These are phyloP conservation scores for Termitomyces sp. DNA, from an alignment of 768 basidiomycete genomes.

Conservation along the genomic window DNA sequence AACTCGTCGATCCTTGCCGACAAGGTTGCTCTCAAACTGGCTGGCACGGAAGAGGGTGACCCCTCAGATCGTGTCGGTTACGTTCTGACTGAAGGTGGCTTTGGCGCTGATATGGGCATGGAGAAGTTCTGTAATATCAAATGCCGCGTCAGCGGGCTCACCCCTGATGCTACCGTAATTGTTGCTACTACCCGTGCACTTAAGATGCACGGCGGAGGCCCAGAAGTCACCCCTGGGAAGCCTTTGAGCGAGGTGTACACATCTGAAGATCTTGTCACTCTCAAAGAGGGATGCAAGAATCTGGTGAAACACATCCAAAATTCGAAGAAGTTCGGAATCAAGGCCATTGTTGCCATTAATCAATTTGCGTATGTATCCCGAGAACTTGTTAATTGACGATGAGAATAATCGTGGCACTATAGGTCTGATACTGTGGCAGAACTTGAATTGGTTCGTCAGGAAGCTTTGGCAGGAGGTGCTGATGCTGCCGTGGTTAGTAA, in stretches of 20 bases:
- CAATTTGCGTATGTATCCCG: conserved; percentile 77
- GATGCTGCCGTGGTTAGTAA: conserved; percentile 94
- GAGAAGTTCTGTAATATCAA: conserved; percentile 99
- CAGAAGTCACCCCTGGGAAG: conserved; percentile 95
- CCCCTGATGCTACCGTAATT: conserved; percentile 91
- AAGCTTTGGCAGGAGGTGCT: conserved; percentile 82
- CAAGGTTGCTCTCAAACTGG: conserved; percentile 93
- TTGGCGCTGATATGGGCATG: conserved; percentile 99
- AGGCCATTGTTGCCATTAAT: conserved; percentile 95
- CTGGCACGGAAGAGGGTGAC: conserved; percentile 92
- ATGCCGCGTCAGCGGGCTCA: conserved; percentile 89
- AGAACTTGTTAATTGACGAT: background rate
- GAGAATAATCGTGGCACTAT: conserved; percentile 5
- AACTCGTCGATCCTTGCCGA: conserved; percentile 99
- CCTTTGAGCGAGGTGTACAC: conserved; percentile 91
- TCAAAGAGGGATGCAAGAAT: conserved; percentile 92
- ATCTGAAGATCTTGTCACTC: conserved; percentile 85
- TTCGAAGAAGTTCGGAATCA: conserved; percentile 91
- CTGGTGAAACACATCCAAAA: conserved; percentile 92
- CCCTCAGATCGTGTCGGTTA: conserved; percentile 79
- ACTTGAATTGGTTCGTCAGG: conserved; percentile 76
- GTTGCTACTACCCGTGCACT: conserved; percentile 97
- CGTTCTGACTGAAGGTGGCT: conserved; percentile 97
- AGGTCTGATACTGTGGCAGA: conserved; percentile 92
- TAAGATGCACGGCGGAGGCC: conserved; percentile 99